Percentiles rank a stretch among this genome's conserved stretches.
phyloP scores from a whole-genome alignment of 495 filamentous ascomycete species.

The Neurospora africana region DNA sequence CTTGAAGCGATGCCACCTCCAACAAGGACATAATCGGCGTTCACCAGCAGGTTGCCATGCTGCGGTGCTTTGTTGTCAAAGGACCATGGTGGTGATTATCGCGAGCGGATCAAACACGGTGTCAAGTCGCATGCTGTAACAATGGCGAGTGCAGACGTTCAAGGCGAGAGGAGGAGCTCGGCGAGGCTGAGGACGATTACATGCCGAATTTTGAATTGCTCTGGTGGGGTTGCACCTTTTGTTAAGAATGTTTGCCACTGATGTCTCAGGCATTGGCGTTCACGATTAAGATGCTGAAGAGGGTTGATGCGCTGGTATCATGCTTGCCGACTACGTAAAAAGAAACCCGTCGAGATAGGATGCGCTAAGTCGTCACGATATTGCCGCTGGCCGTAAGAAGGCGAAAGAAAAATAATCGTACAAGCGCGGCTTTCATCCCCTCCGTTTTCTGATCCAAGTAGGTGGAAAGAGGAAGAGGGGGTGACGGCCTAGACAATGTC shows the following conservation, averaged over 20 bases:
- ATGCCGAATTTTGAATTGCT: constrained; percentile 1
- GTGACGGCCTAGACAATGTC: constrained; percentile 19
- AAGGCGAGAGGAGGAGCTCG: constrained; percentile 1
- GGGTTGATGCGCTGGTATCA: constrained; percentile 22
- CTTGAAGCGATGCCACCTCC: not conserved
- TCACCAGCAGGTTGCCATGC: not conserved
- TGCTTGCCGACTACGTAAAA: constrained; percentile 26
- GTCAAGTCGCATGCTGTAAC: constrained; percentile 13
- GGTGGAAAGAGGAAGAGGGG: constrained; percentile 11
- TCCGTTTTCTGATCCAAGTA: constrained; percentile 22
- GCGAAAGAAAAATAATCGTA: constrained; percentile 27
- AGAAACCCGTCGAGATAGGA: constrained; percentile 15
- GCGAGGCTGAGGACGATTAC: constrained; percentile 8
- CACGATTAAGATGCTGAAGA: constrained; percentile 17
- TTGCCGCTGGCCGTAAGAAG: constrained; percentile 23
- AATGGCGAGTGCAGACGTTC: constrained; percentile 7
- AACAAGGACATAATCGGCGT: not conserved
- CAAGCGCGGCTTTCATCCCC: constrained; percentile 23
- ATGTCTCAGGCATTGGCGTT: constrained; percentile 11
- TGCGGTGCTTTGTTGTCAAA: not conserved
- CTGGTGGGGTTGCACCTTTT: constrained; percentile 1
- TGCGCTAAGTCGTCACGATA: constrained; percentile 24
- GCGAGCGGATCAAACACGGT: not conserved
- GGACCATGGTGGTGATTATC: not conserved
- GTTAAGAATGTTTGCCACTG: constrained; percentile 6